Percentiles rank a stretch among this genome's conserved stretches.
These are phyloP conservation scores for Suillus alpinus DNA, from an alignment of 768 basidiomycete species.

Conservation along the genomic window DNA sequence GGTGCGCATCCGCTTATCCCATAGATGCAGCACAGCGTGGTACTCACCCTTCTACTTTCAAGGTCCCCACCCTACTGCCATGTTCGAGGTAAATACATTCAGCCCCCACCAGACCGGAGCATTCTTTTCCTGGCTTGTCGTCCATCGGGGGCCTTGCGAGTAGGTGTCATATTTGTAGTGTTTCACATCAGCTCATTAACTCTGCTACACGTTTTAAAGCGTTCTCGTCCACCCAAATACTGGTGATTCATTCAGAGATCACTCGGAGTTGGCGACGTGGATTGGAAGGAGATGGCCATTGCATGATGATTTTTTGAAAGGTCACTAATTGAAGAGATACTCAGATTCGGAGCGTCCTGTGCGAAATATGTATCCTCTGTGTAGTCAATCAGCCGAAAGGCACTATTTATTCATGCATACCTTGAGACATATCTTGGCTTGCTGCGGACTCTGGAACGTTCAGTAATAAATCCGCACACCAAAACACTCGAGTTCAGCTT, in stretches of 20 bases:
- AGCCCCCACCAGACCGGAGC: conserved; percentile 67
- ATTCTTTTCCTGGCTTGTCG: conserved; percentile 64
- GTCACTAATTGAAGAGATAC: neutral
- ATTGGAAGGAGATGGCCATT: conserved; percentile 64
- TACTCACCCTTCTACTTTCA: neutral
- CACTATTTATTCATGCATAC: neutral
- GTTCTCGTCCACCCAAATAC: conserved; percentile 76
- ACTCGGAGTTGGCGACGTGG: conserved; percentile 64
- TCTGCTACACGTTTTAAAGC: conserved; percentile 28
- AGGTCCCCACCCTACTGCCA: conserved; percentile 69
- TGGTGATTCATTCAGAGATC: conserved; percentile 50
- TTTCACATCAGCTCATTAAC: conserved; percentile 4
- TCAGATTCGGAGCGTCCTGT: neutral
- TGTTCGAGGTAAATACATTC: conserved; percentile 72
- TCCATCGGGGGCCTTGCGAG: conserved; percentile 72
- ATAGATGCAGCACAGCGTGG: neutral
- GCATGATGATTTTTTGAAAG: conserved; percentile 37
- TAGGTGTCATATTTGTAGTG: conserved; percentile 33
- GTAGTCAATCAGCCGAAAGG: neutral
- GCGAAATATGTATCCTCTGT: neutral
- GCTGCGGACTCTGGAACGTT: no score
- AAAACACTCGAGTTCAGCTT: no score
- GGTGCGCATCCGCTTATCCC: conserved; percentile 35
- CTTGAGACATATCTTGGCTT: neutral
- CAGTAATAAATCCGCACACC: no score